These are phyloP conservation scores for Ogataea pini DNA, from an alignment of 805 yeast species.

Conservation along the genomic window DNA sequence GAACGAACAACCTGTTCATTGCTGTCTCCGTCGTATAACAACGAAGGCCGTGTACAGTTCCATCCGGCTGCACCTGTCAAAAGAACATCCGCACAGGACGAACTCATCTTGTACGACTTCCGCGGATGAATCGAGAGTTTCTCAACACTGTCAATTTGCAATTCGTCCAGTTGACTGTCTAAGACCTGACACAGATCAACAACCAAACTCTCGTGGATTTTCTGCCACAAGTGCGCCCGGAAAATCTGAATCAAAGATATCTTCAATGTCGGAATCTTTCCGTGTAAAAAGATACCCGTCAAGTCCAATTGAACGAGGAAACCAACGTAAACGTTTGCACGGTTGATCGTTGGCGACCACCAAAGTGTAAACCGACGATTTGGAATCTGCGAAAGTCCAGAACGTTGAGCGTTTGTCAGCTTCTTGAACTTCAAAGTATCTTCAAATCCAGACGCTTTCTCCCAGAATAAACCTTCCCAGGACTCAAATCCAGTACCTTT, in stretches of 20 bases:
- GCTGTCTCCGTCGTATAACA: conserved; percentile 72
- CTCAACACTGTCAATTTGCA: conserved; percentile 82
- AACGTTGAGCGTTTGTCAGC: conserved; percentile 94
- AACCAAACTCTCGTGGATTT: conserved; percentile 93
- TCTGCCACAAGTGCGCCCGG: conserved; percentile 98
- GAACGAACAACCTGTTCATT: conserved; percentile 54
- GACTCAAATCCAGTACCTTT: conserved; percentile 97
- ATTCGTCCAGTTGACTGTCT: conserved; percentile 80
- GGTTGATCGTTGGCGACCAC: conserved; percentile 99
- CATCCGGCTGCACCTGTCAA: conserved; percentile 74
- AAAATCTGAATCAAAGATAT: conserved; percentile 94
- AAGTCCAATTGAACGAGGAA: conserved; percentile 93
- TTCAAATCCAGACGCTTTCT: conserved; percentile 95
- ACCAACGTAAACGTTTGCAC: conserved; percentile 98
- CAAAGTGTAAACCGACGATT: conserved; percentile 95
- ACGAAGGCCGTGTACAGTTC: conserved; percentile 81
- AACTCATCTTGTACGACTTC: conserved; percentile 95
- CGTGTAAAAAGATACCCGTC: conserved; percentile 96
- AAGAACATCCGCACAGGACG: conserved; percentile 90
- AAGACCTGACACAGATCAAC: conserved; percentile 90
- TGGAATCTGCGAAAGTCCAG: conserved; percentile 96
- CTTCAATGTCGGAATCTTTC: conserved; percentile 95
- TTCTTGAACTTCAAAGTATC: conserved; percentile 94
- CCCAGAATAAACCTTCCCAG: conserved; percentile 99
- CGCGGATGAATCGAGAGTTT: conserved; percentile 95